Base-by-base conservation (phyloP, 2,329 filamentous ascomycete genomes). In the Sphaerulina populicola region DNA sequence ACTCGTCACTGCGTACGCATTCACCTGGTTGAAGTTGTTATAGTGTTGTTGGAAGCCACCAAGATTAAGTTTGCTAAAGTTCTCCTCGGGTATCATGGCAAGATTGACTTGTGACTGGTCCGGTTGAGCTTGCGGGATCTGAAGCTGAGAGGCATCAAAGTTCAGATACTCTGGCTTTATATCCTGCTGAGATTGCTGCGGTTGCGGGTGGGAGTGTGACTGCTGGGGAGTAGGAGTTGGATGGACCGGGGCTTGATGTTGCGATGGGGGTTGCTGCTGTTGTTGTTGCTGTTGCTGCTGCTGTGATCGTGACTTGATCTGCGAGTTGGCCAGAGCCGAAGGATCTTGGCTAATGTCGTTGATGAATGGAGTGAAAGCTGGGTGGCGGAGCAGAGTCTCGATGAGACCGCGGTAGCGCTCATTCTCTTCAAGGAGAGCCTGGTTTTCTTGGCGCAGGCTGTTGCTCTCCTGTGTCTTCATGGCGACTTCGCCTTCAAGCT, bases 401-500 rank as follows among this genome's bases (percentile, higher is more conserved):
- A 88, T 73, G 70, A 97, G 94, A 6, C 88, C 85, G 35, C 66
- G 66, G 56, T 67, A 68, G 52, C 66, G 66, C 18, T 67, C 64
- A 51, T 69, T 69, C 60, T 69, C 67, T 87, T 94, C 87, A 60
- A 81, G 74, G 14, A 98, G 78, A 35, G 57, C 52, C 47, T 56
- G 57, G 42, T 96, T 97, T 70, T 94, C 83, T 33, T 78, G 72
- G 56, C 86, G 85, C 31, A 96, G 78, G 41, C 89, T 85, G 57
- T 84, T 85, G 60, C 85, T 84, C 74, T 97, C 91, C 58, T 83
- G 86, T 21, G 50, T 37, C 53, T 56, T 56, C 43, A 56, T 51
- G 43, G 85, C 82, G 44, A 81, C 80, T 75, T 96, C 91, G 56
- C 80, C 77, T 74, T 98, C 93, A 12, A 98, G 85, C 70, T 97